phyloP scores from a whole-genome alignment of 2,329 filamentous ascomycete species.

The Calonectria ilicicola region DNA sequence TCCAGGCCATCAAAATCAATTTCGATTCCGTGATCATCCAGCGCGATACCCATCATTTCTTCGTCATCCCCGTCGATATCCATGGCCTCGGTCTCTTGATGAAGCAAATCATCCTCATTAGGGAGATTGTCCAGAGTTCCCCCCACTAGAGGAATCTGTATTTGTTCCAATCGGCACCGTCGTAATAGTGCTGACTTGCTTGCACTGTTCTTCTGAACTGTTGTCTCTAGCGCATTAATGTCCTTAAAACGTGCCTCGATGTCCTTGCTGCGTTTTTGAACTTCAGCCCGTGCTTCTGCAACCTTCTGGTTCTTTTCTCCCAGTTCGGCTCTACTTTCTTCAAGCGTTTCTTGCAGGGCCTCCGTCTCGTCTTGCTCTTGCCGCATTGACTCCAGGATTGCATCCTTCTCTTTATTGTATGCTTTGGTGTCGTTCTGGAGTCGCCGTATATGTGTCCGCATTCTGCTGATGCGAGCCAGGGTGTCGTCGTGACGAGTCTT shows the following conservation, averaged over 20 bases:
- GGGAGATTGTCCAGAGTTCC: slow-evolving; percentile 88
- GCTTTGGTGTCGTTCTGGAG: slow-evolving; percentile 77
- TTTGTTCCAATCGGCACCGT: slow-evolving; percentile 93
- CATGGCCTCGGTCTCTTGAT: slow-evolving; percentile 88
- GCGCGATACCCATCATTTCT: slow-evolving; percentile 70
- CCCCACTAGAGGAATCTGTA: slow-evolving; percentile 82
- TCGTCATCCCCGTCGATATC: slow-evolving; percentile 82
- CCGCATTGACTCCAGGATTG: slow-evolving; percentile 80
- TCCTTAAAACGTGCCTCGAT: slow-evolving; percentile 80
- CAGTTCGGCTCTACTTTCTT: slow-evolving; percentile 75
- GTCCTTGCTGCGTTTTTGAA: slow-evolving; percentile 86
- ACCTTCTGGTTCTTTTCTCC: slow-evolving; percentile 80
- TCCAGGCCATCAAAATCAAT: slow-evolving; percentile 87
- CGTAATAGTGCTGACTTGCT: slow-evolving; percentile 87
- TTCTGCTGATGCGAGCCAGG: slow-evolving; percentile 74
- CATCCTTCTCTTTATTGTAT: slow-evolving; percentile 78
- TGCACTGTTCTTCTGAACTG: slow-evolving; percentile 86
- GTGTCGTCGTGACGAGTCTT: slow-evolving; percentile 66
- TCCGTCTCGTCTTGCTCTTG: slow-evolving; percentile 82
- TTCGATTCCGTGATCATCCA: slow-evolving; percentile 92
- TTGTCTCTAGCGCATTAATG: slow-evolving; percentile 83
- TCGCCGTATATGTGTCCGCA: slow-evolving; percentile 75
- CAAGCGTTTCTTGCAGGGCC: slow-evolving; percentile 77
- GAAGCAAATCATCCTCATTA: slow-evolving; percentile 83
- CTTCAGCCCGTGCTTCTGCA: slow-evolving; percentile 80